Evolutionary conservation across 345 rosid genomes (phyloP).

Genomic region (Gossypium stocksii): DNA sequence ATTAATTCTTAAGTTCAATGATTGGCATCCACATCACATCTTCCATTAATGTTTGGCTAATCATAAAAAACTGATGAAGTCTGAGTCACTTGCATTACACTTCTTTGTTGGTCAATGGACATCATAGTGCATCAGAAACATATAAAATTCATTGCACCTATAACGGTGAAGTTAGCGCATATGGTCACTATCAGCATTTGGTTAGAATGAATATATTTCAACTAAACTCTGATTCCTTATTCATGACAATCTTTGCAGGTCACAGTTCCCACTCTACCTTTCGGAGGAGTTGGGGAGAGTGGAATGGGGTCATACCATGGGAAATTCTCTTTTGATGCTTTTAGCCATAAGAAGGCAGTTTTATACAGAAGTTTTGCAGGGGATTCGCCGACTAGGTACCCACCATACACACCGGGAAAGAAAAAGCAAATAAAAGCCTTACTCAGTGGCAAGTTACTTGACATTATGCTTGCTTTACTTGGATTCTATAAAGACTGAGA

Average conservation of each 20-base stretch:
- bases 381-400: conserved; percentile 62
- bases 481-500: conserved; percentile 40
- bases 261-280: conserved; percentile 49
- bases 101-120: neutral
- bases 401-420: conserved; percentile 65
- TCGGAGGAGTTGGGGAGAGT: conserved; percentile 96
- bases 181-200: neutral
- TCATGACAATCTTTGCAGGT: conserved; percentile 38
- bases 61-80: too few relatives aligned
- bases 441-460: conserved; percentile 39
- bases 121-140: neutral
- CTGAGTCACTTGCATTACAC: neutral
- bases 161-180: neutral
- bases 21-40: neutral
- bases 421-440: conserved; percentile 49
- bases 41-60: neutral
- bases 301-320: conserved; percentile 90
- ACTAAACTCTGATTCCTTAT: neutral
- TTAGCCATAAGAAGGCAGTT: conserved; percentile 85
- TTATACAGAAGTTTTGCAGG: conserved; percentile 55
- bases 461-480: conserved; percentile 48
- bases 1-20: neutral
- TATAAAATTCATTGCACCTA: too few relatives aligned
- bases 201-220: neutral
- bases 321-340: conserved; percentile 78